Evolutionary conservation across 345 rosid genomes (phyloP).

Genomic region (Ceriops decandra): DNA sequence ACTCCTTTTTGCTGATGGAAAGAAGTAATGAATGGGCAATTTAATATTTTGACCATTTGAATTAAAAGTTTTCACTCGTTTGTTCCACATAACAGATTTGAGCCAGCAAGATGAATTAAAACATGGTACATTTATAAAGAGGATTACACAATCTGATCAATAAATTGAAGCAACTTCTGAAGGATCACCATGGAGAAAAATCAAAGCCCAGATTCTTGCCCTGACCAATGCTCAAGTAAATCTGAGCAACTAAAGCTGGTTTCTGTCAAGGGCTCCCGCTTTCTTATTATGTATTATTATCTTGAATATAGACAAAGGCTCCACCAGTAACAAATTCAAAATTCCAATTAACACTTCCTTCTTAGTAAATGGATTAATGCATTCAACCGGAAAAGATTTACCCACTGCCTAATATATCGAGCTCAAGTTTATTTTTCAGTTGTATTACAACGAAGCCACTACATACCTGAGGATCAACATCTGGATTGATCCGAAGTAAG

Average conservation of each 20-base stretch:
- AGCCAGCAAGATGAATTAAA: too few relatives aligned
- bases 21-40: too few relatives aligned
- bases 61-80: too few relatives aligned
- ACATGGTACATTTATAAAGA: background rate
- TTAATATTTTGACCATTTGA: too few relatives aligned
- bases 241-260: background rate
- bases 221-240: conserved; percentile 3
- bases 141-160: background rate
- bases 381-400: background rate
- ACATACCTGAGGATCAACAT: conserved; percentile 95
- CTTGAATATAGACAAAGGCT: background rate
- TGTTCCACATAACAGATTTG: too few relatives aligned
- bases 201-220: background rate
- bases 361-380: background rate
- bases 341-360: background rate
- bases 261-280: background rate
- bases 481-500: conserved; percentile 93
- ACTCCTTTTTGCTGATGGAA: too few relatives aligned
- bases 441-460: background rate
- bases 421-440: too few relatives aligned
- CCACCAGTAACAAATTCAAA: background rate
- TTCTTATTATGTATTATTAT: background rate
- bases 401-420: background rate
- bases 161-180: background rate
- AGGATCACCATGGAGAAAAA: background rate